phyloP scores from a whole-genome alignment of 2,329 filamentous ascomycete species.

The Apiospora phragmitis region DNA sequence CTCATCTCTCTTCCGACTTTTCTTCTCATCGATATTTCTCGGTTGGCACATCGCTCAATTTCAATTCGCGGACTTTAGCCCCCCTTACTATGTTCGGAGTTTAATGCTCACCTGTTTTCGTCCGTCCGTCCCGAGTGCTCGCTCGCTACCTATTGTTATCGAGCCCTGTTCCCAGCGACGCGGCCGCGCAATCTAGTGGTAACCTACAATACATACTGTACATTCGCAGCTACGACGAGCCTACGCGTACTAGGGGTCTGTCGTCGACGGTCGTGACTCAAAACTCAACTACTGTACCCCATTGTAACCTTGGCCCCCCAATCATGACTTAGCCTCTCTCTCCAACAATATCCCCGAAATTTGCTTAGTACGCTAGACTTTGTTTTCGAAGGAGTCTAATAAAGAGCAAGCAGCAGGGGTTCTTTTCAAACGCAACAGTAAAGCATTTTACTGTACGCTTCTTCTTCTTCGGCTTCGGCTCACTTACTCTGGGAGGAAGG shows the following conservation, averaged over 20 bases:
- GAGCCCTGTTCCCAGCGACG: neutral
- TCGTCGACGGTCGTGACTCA: constrained; percentile 7
- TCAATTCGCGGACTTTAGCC: neutral
- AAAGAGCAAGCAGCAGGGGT: neutral
- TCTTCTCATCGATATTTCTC: neutral
- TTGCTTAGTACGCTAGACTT: neutral
- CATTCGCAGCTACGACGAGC: neutral
- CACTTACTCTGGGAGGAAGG: neutral
- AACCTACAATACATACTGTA: neutral
- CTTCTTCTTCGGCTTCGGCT: neutral
- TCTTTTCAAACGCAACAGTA: neutral
- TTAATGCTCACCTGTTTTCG: neutral
- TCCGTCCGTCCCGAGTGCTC: neutral
- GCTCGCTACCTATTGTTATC: neutral
- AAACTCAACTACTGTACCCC: neutral
- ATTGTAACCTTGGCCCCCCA: constrained; percentile 1
- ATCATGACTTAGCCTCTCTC: neutral
- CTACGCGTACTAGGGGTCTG: neutral
- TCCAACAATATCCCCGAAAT: neutral
- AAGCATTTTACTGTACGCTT: neutral
- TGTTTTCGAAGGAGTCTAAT: neutral
- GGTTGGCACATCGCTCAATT: neutral
- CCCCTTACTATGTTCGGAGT: constrained; percentile 1
- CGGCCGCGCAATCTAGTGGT: constrained; percentile 5
- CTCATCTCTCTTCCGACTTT: too few species aligned